Evolutionary conservation across 228 moss, liverwort and hornwort genomes (phyloP).

Genomic region (Sphagnum fallax): DNA sequence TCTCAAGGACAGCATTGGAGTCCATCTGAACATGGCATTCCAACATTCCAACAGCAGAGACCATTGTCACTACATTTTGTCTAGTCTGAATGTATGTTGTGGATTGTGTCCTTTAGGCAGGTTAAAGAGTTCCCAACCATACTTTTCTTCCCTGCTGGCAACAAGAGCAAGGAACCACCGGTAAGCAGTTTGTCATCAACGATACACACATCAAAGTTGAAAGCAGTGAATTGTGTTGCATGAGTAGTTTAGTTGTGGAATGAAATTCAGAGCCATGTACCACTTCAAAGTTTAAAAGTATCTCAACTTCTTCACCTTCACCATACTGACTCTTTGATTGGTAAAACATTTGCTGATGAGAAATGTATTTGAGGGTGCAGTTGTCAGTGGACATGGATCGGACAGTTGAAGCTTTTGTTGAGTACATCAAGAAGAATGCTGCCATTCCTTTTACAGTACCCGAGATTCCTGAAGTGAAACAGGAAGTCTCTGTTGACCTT

Average conservation of each 20-base stretch:
- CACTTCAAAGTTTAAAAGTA: too few species aligned
- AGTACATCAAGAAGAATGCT: constrained; percentile 59
- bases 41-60: neutral
- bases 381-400: constrained; percentile 66
- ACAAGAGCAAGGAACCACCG: constrained; percentile 89
- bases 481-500: too few species aligned
- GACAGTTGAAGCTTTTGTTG: constrained; percentile 60
- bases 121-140: constrained; percentile 81
- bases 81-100: neutral
- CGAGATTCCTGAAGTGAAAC: constrained; percentile 14
- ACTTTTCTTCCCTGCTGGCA: constrained; percentile 87
- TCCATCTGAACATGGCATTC: neutral
- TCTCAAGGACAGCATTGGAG: neutral
- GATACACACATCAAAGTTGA: neutral
- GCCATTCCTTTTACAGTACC: constrained; percentile 62
- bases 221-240: neutral
- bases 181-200: constrained; percentile 25
- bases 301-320: too few species aligned
- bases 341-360: neutral
- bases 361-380: constrained; percentile 27
- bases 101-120: neutral
- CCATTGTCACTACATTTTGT: too few species aligned
- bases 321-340: too few species aligned
- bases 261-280: too few species aligned
- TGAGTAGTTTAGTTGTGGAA: too few species aligned